Conservation (phyloP, 257 asterid species). For the Perilla frutescens region DNA sequence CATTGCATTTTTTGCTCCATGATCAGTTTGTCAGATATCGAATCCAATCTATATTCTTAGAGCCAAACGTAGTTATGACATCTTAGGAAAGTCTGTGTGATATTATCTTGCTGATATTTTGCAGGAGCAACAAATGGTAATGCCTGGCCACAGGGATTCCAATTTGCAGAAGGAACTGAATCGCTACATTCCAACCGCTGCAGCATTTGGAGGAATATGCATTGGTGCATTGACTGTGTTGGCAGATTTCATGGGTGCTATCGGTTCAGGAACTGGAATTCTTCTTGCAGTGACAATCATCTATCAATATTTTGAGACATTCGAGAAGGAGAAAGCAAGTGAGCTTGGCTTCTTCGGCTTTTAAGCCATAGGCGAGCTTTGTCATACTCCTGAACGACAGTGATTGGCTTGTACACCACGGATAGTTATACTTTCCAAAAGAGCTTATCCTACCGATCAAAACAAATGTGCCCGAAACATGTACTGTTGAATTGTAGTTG, state of each 20-base stretch:
- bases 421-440: constrained; percentile 3
- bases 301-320: constrained; percentile 77
- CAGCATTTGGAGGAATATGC: constrained; percentile 81
- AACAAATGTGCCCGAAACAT: constrained; percentile 1
- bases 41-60: not conserved
- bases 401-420: not conserved
- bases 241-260: constrained; percentile 81
- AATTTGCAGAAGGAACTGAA: constrained; percentile 71
- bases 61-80: not conserved
- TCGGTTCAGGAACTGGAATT: constrained; percentile 80
- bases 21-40: not conserved
- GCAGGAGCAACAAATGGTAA: constrained; percentile 91
- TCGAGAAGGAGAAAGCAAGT: constrained; percentile 80
- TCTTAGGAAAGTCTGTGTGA: not conserved
- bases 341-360: constrained; percentile 78
- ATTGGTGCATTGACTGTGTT: constrained; percentile 74
- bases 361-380: constrained; percentile 32
- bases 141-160: constrained; percentile 78
- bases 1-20: too few relatives aligned
- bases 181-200: constrained; percentile 76
- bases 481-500: not conserved
- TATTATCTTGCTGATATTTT: constrained; percentile 13
- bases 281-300: constrained; percentile 75
- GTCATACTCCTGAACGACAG: not conserved
- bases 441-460: not conserved